Base-by-base conservation (phyloP, 2,329 filamentous ascomycete genomes). In the Pezicula carpinea region DNA sequence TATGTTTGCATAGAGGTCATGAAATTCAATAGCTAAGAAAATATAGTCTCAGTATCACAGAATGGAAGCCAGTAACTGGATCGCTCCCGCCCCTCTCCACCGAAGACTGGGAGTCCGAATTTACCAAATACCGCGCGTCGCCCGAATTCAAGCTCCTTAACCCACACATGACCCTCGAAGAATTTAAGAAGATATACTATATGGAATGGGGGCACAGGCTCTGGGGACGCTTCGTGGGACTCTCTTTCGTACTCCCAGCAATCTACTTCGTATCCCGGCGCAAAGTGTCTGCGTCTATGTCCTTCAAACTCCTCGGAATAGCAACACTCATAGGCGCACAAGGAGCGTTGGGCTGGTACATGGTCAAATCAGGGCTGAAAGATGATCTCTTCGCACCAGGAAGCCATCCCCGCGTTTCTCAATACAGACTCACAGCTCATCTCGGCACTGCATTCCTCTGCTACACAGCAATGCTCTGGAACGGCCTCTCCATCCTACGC, bases 171-270 rank as follows among this genome's bases (percentile, higher is more conserved):
- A 85, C 80, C 26, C 75, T 99, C 47, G 79, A 83, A 49, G 93
- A 99, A 66, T 99, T 97, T 74, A 96, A 97, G 69, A 86, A 93
- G 65, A 99, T 99, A 57, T 99, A 97, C 77, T 99, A 87, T 68
- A 97, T 97, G 93, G 93, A 99, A 74, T 99, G 93, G 93, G 83
- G 85, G 36, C 93, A 99, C 68, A 82, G 93, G 23, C 77, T 96
- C 46, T 97, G 93, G 91, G 93, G 93, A 39, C 85, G 93, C 54
- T 76, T 95, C 58, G 88, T 99, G 48, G 93, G 93, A 49, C 68
- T 97, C 53, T 86, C 89, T 43, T 96, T 97, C 67, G 82, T 96
- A 40, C 63, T 96, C 1, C 93, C 93, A 1, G 88, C 92, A 6
- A 69, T 85, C 47, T 97, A 96, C 74, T 95, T 97, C 63, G 79